A percentile compares a stretch with the other conserved stretches of the same genome.
Conservation (phyloP, 2,329 filamentous ascomycete genomes). For the Cladophialophora chaetospira region DNA sequence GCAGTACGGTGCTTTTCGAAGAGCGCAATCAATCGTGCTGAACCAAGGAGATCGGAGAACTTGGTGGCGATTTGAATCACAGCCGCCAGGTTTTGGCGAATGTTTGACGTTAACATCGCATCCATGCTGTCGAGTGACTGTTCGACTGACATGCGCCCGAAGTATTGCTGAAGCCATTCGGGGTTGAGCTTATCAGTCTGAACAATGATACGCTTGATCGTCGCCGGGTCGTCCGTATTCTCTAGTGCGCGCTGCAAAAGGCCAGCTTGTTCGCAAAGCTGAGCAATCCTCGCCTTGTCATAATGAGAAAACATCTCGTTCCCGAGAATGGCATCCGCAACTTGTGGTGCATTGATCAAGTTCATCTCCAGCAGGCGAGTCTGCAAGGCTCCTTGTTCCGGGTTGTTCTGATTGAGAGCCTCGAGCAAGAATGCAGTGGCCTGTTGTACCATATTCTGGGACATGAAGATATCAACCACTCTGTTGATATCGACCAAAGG, state of each 20-base stretch:
- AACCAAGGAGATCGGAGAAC: slow-evolving; percentile 90
- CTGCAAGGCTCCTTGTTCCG: slow-evolving; percentile 90
- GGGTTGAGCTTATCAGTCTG: slow-evolving; percentile 81
- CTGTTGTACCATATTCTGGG: slow-evolving; percentile 96
- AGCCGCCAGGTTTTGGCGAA: slow-evolving; percentile 92
- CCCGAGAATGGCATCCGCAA: slow-evolving; percentile 94
- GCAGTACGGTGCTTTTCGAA: slow-evolving; percentile 97
- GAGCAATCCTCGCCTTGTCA: slow-evolving; percentile 84
- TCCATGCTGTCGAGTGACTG: slow-evolving; percentile 92
- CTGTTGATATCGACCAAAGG: slow-evolving; percentile 89
- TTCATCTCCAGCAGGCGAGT: slow-evolving; percentile 98
- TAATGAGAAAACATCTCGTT: slow-evolving; percentile 99
- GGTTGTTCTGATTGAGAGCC: slow-evolving; percentile 89
- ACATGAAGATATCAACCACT: slow-evolving; percentile 96
- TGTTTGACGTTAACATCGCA: slow-evolving; percentile 94
- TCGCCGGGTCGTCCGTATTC: slow-evolving; percentile 86
- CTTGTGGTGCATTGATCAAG: slow-evolving; percentile 90
- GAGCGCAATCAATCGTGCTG: slow-evolving; percentile 85
- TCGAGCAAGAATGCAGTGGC: slow-evolving; percentile 97
- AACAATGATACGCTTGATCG: slow-evolving; percentile 87
- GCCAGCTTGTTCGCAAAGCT: slow-evolving; percentile 89
- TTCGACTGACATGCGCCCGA: slow-evolving; percentile 91
- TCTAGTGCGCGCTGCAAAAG: slow-evolving; percentile 85
- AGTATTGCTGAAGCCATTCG: slow-evolving; percentile 91
- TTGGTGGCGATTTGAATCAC: slow-evolving; percentile 97